phyloP scores from a whole-genome alignment of 805 yeast species.

The Candida michaelii region DNA sequence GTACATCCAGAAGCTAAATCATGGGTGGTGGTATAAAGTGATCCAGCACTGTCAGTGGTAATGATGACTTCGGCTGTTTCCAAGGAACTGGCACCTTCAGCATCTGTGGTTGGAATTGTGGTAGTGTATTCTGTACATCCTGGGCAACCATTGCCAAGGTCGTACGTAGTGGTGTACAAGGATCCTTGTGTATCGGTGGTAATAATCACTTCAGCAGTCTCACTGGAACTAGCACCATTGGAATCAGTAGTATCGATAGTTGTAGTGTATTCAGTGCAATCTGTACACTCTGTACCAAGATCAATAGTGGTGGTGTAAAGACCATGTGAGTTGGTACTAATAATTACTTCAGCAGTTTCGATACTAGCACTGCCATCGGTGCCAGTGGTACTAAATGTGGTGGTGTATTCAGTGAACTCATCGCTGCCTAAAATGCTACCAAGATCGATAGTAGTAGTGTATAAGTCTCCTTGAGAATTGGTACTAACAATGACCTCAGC shows the following conservation, averaged over 20 bases:
- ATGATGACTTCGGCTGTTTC: conserved; percentile 13
- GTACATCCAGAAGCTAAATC: conserved; percentile 9
- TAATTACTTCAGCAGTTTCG: conserved; percentile 12
- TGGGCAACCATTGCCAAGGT: conserved; percentile 6
- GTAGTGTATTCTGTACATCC: conserved; percentile 7
- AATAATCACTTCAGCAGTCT: conserved; percentile 14
- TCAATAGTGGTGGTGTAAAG: no score
- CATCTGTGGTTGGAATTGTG: conserved; percentile 9
- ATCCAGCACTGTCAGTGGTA: conserved; percentile 6
- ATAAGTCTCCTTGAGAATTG: conserved; percentile 10
- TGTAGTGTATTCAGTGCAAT: conserved; percentile 16
- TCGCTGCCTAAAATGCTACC: no score
- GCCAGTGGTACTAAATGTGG: conserved; percentile 11
- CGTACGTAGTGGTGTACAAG: conserved; percentile 13
- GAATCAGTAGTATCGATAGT: conserved; percentile 12
- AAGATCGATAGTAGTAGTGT: not conserved
- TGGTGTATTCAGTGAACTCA: conserved; percentile 16
- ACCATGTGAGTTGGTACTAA: no score
- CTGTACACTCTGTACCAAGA: conserved; percentile 11
- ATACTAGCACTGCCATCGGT: conserved; percentile 11
- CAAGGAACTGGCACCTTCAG: conserved; percentile 8
- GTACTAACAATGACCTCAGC: conserved; percentile 7
- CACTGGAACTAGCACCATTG: conserved; percentile 10
- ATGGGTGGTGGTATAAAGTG: conserved; percentile 8
- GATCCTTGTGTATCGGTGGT: conserved; percentile 13